These are phyloP conservation scores for Podospora comata DNA, from an alignment of 495 filamentous ascomycete genomes.

Conservation along the genomic window DNA sequence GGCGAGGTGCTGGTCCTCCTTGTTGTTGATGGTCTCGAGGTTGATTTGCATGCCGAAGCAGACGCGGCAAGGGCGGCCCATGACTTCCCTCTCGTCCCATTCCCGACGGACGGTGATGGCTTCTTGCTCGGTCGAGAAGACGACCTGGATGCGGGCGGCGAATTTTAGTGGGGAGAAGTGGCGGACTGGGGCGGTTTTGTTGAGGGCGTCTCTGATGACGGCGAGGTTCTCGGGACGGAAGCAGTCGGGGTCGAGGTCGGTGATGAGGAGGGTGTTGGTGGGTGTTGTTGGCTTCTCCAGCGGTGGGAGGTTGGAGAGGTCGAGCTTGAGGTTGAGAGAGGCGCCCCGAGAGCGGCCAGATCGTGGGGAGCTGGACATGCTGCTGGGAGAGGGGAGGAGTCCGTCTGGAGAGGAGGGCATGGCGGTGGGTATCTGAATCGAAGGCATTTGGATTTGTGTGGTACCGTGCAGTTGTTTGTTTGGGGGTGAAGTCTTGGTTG, in stretches of 20 bases:
- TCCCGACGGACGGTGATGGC: conserved; percentile 69
- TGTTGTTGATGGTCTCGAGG: conserved; percentile 26
- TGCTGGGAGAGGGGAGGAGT: conserved; percentile 30
- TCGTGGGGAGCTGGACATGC: conserved; percentile 33
- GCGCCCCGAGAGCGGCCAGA: conserved; percentile 20
- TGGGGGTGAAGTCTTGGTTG: not conserved
- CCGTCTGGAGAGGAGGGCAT: conserved; percentile 7
- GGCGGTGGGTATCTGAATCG: not conserved
- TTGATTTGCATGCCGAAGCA: conserved; percentile 86
- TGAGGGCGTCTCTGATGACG: conserved; percentile 70
- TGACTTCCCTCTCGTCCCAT: conserved; percentile 67
- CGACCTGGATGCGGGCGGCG: conserved; percentile 89
- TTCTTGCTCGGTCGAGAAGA: conserved; percentile 61
- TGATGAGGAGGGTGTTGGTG: conserved; percentile 92
- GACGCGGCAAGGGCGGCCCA: conserved; percentile 68
- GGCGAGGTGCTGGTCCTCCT: conserved; percentile 62
- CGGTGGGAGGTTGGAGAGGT: conserved; percentile 76
- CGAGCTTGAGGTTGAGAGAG: conserved; percentile 65
- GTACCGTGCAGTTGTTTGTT: not conserved
- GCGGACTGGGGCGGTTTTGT: conserved; percentile 66
- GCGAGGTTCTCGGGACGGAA: conserved; percentile 76
- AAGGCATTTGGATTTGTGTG: not conserved
- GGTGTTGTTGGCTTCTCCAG: conserved; percentile 76
- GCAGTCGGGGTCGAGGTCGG: conserved; percentile 75
- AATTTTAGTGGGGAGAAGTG: conserved; percentile 90